A percentile compares a stretch with the other conserved stretches of the same genome.
These are phyloP conservation scores for Paulownia fortunei DNA, from an alignment of 257 asterid genomes.

Conservation along the genomic window DNA sequence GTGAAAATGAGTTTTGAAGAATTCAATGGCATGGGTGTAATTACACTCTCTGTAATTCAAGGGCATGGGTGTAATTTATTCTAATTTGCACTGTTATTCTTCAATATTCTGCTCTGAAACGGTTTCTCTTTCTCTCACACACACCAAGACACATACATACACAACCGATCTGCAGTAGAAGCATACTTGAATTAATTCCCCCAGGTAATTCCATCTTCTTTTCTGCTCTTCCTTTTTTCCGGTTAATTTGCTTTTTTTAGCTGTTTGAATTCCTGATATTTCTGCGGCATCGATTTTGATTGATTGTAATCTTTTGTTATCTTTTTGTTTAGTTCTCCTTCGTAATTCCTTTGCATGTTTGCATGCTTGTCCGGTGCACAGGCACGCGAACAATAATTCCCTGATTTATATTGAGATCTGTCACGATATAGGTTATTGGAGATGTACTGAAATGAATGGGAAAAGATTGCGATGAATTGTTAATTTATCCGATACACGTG, in stretches of 20 bases:
- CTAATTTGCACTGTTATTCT: neutral
- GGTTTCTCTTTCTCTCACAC: slow-evolving; percentile 2
- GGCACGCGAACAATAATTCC: slow-evolving; percentile 1
- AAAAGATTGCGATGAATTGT: neutral
- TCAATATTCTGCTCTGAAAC: slow-evolving; percentile 15
- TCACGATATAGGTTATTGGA: slow-evolving; percentile 29
- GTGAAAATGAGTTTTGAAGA: slow-evolving; percentile 10
- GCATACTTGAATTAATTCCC: slow-evolving; percentile 29
- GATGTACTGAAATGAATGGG: slow-evolving; percentile 20
- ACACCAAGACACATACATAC: neutral
- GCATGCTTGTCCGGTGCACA: slow-evolving; percentile 13
- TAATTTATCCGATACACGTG: slow-evolving; percentile 1
- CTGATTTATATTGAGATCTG: slow-evolving; percentile 36
- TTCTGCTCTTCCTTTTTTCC: neutral
- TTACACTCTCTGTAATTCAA: neutral
- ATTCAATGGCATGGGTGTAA: slow-evolving; percentile 6
- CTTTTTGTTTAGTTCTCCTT: neutral
- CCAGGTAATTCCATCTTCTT: slow-evolving; percentile 26
- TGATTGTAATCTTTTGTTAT: slow-evolving; percentile 6
- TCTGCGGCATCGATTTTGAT: neutral
- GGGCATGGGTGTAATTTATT: slow-evolving; percentile 10
- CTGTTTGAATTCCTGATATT: slow-evolving; percentile 8
- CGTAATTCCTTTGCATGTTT: slow-evolving; percentile 13
- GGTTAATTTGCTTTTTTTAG: neutral
- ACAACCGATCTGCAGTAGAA: slow-evolving; percentile 34